Conservation (phyloP, 768 basidiomycete species). For the Pisolithus tinctorius region DNA sequence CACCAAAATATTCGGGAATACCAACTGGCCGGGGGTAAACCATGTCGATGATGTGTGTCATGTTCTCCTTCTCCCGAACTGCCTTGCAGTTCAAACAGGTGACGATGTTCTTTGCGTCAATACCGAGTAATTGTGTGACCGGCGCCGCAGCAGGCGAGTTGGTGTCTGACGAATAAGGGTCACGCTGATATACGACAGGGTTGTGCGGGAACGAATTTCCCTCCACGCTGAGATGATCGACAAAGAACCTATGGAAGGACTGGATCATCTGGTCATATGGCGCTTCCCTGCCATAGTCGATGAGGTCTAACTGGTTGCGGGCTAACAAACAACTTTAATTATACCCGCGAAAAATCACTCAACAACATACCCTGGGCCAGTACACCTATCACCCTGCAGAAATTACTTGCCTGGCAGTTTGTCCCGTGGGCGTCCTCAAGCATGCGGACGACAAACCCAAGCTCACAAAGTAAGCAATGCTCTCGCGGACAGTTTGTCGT, state of each 20-base stretch:
- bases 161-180: conserved; percentile 18
- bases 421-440: conserved; percentile 89
- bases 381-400: conserved; percentile 88
- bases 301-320: conserved; percentile 76
- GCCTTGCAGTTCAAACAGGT: conserved; percentile 72
- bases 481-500: conserved; percentile 83
- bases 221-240: conserved; percentile 78
- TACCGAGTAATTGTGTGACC: conserved; percentile 79
- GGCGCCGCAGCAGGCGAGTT: conserved; percentile 51
- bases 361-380: conserved; percentile 67
- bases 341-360: too few species aligned
- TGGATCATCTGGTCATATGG: conserved; percentile 88
- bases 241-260: conserved; percentile 87
- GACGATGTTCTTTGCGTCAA: conserved; percentile 70
- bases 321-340: conserved; percentile 29
- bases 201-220: conserved; percentile 60
- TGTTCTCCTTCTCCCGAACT: conserved; percentile 64
- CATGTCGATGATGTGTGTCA: conserved; percentile 81
- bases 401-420: conserved; percentile 96
- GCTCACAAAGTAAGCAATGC: conserved; percentile 90
- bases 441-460: conserved; percentile 93
- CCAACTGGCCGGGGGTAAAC: conserved; percentile 79
- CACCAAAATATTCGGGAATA: background rate
- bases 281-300: conserved; percentile 79
- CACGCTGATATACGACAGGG: conserved; percentile 39